phyloP scores from a whole-genome alignment of 768 basidiomycete genomes.

The Rhizopogon roseolus region DNA sequence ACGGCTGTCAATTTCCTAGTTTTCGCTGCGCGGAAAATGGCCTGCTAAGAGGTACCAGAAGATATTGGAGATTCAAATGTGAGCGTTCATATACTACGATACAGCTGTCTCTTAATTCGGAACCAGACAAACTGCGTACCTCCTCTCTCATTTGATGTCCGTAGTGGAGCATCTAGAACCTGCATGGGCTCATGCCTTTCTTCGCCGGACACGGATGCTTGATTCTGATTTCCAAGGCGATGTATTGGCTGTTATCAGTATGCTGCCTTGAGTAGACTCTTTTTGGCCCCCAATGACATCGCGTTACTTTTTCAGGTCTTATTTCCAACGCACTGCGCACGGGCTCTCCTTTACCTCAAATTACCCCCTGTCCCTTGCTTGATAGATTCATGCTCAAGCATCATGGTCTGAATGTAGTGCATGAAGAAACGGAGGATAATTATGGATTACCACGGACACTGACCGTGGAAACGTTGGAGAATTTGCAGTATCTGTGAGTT shows the following conservation, averaged over 20 bases:
- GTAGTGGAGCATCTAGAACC: conserved; percentile 69
- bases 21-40: conserved; percentile 76
- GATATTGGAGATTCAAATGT: conserved; percentile 67
- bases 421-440: conserved; percentile 68
- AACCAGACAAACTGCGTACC: conserved; percentile 59
- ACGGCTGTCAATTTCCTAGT: conserved; percentile 32
- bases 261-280: conserved; percentile 11
- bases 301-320: conserved; percentile 44
- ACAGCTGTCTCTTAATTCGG: not conserved
- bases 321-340: conserved; percentile 72
- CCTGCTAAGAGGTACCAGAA: conserved; percentile 73
- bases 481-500: conserved; percentile 76
- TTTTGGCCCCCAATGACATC: not conserved
- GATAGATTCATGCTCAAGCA: conserved; percentile 41
- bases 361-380: conserved; percentile 71
- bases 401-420: conserved; percentile 63
- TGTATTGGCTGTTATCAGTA: conserved; percentile 76
- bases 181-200: conserved; percentile 72
- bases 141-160: conserved; percentile 70
- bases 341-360: conserved; percentile 75
- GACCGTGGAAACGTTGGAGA: conserved; percentile 67
- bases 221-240: conserved; percentile 85
- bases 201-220: conserved; percentile 67
- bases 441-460: conserved; percentile 68
- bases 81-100: conserved; percentile 13